phyloP scores from a whole-genome alignment of 139 green algal genomes.

The Haematococcus lacustris region DNA sequence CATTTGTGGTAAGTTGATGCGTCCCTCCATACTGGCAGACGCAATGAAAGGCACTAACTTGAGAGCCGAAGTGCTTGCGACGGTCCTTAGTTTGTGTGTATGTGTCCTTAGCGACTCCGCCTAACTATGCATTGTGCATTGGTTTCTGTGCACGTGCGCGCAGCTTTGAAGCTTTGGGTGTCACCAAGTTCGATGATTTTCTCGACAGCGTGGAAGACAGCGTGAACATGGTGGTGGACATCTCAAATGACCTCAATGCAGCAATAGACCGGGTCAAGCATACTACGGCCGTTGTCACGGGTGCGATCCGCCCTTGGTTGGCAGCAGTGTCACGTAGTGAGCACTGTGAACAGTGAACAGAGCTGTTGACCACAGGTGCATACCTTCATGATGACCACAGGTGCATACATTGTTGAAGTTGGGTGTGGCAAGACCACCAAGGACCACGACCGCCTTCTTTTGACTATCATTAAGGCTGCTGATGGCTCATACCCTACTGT shows the following conservation, averaged over 20 bases:
- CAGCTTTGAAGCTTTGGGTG: not conserved
- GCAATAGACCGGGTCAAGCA: conserved; percentile 10
- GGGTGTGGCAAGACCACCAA: not conserved
- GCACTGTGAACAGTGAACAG: too few species aligned
- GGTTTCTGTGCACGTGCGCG: not conserved
- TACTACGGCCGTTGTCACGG: conserved; percentile 1
- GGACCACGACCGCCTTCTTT: conserved; percentile 4
- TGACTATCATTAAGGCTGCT: conserved; percentile 2
- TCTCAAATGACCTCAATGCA: conserved; percentile 14
- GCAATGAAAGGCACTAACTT: not conserved
- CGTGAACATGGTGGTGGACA: conserved; percentile 11
- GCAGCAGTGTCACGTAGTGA: too few species aligned
- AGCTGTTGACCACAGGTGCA: too few species aligned
- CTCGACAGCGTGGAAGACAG: not conserved
- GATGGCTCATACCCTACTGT: too few species aligned
- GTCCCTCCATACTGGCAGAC: not conserved
- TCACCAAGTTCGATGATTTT: conserved; percentile 13
- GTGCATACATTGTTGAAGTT: too few species aligned
- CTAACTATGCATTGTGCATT: not conserved
- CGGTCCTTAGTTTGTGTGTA: not conserved
- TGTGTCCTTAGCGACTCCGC: not conserved
- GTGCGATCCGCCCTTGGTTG: conserved; percentile 2
- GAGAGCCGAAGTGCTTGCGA: not conserved
- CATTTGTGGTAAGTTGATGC: not conserved
- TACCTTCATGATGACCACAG: too few species aligned